Percentiles rank a stretch among this genome's conserved stretches.
These are phyloP conservation scores for Saxophila tyrrhenica DNA, from an alignment of 495 filamentous ascomycete species.

Conservation along the genomic window DNA sequence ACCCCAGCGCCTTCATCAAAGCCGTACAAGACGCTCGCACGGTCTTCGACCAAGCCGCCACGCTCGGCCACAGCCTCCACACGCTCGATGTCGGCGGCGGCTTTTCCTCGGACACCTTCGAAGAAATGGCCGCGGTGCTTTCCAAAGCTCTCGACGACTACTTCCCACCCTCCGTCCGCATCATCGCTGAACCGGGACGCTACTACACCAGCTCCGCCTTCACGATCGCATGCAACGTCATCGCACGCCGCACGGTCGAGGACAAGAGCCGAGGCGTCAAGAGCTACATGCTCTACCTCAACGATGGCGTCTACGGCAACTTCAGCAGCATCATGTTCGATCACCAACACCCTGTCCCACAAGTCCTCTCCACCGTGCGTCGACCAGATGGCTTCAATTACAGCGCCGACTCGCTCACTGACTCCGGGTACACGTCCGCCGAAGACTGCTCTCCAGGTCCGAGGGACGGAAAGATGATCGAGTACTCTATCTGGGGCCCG, in stretches of 20 bases:
- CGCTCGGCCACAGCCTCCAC: conserved; percentile 67
- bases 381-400: conserved; percentile 33
- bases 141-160: conserved; percentile 69
- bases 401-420: conserved; percentile 16
- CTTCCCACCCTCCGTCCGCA: conserved; percentile 71
- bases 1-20: conserved; percentile 76
- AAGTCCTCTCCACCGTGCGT: conserved; percentile 53
- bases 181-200: conserved; percentile 94
- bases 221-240: conserved; percentile 84
- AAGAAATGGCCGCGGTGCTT: conserved; percentile 74
- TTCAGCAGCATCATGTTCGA: conserved; percentile 99
- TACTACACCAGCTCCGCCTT: conserved; percentile 93
- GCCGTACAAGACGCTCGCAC: conserved; percentile 77
- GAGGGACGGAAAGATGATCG: conserved; percentile 28
- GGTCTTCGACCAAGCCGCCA: conserved; percentile 79
- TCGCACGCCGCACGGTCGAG: conserved; percentile 81
- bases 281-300: conserved; percentile 92
- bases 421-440: conserved; percentile 17
- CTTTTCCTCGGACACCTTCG: conserved; percentile 79
- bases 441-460: background rate
- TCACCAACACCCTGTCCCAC: conserved; percentile 82
- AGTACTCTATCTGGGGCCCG: conserved; percentile 95
- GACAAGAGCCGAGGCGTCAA: conserved; percentile 43
- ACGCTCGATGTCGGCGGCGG: conserved; percentile 92
- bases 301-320: conserved; percentile 95